Percentiles rank a stretch among this genome's conserved stretches.
These are phyloP conservation scores for Takashimella tepidaria DNA, from an alignment of 1,284 basidiomycete species.

Conservation along the genomic window DNA sequence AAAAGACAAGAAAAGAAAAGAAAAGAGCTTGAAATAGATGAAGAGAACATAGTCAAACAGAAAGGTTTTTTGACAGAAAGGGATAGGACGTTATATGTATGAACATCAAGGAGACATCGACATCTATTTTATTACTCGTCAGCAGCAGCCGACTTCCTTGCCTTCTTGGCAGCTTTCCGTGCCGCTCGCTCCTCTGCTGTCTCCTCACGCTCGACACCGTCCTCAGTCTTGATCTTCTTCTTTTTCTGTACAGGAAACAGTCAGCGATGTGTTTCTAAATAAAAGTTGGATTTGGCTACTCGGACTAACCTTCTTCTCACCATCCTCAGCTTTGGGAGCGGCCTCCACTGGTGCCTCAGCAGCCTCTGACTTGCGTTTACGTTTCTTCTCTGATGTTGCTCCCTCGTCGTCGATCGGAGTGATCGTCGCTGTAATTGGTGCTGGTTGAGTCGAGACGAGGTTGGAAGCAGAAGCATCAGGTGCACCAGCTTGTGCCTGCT, in stretches of 20 bases:
- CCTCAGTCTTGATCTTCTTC: slow-evolving; percentile 49
- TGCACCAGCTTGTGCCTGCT: slow-evolving; percentile 29
- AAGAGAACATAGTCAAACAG: too few species aligned
- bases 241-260: slow-evolving; percentile 50
- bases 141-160: slow-evolving; percentile 43
- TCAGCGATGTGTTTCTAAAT: too few species aligned
- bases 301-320: slow-evolving; percentile 53
- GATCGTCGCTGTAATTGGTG: slow-evolving; percentile 22
- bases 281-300: too few species aligned
- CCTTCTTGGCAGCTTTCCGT: slow-evolving; percentile 43
- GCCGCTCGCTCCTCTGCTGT: slow-evolving; percentile 45
- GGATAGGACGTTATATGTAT: too few species aligned
- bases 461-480: slow-evolving; percentile 11
- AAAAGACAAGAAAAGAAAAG: background rate
- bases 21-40: too few species aligned
- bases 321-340: slow-evolving; percentile 44
- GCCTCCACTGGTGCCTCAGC: slow-evolving; percentile 49
- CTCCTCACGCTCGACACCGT: slow-evolving; percentile 49
- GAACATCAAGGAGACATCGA: too few species aligned
- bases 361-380: slow-evolving; percentile 50
- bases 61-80: too few species aligned
- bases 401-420: slow-evolving; percentile 37
- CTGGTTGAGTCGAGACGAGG: slow-evolving; percentile 40
- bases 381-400: slow-evolving; percentile 47
- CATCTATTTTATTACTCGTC: background rate